Conservation (phyloP, 768 basidiomycete genomes). For the Kwoniella shandongensis region DNA sequence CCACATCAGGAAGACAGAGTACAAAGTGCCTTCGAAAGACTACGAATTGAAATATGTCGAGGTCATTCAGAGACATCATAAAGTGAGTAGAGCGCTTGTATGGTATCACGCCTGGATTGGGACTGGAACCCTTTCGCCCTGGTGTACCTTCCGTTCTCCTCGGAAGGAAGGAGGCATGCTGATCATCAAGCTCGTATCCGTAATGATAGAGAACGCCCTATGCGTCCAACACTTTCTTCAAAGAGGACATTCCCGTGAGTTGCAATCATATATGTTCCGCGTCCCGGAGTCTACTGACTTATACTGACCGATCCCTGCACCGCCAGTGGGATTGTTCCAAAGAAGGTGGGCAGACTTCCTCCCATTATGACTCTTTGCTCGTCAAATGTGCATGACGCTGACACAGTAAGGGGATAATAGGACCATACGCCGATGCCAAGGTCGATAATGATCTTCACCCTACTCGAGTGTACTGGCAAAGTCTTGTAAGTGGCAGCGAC, state of each 20-base stretch:
- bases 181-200: too few relatives aligned
- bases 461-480: conserved; percentile 28
- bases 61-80: conserved; percentile 43
- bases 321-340: conserved; percentile 27
- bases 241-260: conserved; percentile 38
- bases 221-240: conserved; percentile 39
- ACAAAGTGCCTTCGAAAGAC: conserved; percentile 19
- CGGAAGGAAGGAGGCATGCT: too few relatives aligned
- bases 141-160: too few relatives aligned
- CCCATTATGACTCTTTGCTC: not conserved
- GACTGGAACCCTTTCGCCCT: too few relatives aligned
- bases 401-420: too few relatives aligned
- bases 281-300: too few relatives aligned
- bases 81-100: conserved; percentile 14
- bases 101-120: too few relatives aligned
- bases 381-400: too few relatives aligned
- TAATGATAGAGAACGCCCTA: conserved; percentile 31
- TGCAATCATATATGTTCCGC: not conserved
- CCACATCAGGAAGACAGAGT: conserved; percentile 35
- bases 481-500: conserved; percentile 15
- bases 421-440: conserved; percentile 27
- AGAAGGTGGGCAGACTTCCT: conserved; percentile 5
- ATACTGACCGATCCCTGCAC: not conserved
- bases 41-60: conserved; percentile 40
- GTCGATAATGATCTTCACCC: conserved; percentile 9